Evolutionary conservation across 306 rosid species (phyloP).

Genomic region (Begonia fuchsioides): DNA sequence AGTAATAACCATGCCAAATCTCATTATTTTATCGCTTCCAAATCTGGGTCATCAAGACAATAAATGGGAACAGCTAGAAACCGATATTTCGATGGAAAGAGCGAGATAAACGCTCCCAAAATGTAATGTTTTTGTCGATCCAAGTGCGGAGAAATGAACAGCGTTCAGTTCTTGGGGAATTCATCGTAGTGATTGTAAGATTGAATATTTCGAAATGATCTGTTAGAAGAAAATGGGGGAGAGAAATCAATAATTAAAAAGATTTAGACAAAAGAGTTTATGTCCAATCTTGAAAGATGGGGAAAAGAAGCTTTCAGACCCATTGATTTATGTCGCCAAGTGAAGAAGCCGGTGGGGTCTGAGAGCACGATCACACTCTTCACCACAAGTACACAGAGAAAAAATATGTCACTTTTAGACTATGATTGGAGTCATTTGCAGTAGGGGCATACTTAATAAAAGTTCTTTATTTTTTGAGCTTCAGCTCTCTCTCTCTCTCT

Average conservation of each 20-base stretch:
- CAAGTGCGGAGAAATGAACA: too few relatives aligned
- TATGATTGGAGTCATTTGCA: slow-evolving; percentile 64
- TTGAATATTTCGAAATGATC: too few relatives aligned
- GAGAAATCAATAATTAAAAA: neutral
- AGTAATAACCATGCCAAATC: too few relatives aligned
- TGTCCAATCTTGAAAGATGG: slow-evolving; percentile 39
- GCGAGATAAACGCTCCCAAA: too few relatives aligned
- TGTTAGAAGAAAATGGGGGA: too few relatives aligned
- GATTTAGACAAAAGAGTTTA: slow-evolving; percentile 27
- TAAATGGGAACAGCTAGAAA: too few relatives aligned
- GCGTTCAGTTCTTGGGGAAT: too few relatives aligned
- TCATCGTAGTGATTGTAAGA: too few relatives aligned
- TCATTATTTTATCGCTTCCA: too few relatives aligned
- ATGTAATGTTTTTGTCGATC: too few relatives aligned
- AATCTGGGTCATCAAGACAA: too few relatives aligned
- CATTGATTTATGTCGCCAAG: slow-evolving; percentile 65
- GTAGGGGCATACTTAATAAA: slow-evolving; percentile 39
- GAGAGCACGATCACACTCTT: slow-evolving; percentile 42
- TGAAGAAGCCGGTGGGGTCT: slow-evolving; percentile 35
- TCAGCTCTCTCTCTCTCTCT: slow-evolving; percentile 14
- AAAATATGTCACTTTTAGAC: slow-evolving; percentile 56
- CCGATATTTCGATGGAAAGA: too few relatives aligned
- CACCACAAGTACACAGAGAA: slow-evolving; percentile 40
- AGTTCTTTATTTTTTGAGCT: slow-evolving; percentile 19
- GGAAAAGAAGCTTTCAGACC: slow-evolving; percentile 47